Percentiles rank a stretch among this genome's conserved stretches.
These are phyloP conservation scores for Trichoderma sp. DNA, from an alignment of 2,329 filamentous ascomycete species.

Conservation along the genomic window DNA sequence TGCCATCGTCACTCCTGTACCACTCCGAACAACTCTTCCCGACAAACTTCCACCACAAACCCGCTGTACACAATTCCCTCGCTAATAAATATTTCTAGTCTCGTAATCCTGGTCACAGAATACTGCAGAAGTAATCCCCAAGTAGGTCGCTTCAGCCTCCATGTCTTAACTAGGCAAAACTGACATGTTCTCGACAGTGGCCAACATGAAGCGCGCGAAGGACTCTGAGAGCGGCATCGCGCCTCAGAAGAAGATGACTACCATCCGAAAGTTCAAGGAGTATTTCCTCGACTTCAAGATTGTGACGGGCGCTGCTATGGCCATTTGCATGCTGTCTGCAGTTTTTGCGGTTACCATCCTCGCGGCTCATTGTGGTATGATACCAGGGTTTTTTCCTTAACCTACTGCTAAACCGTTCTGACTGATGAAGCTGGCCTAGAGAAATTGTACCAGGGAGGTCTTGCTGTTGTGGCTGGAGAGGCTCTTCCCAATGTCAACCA, in stretches of 20 bases:
- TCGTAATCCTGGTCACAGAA: background rate
- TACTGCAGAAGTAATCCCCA: background rate
- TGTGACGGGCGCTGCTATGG: slow-evolving; percentile 18
- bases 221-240: slow-evolving; percentile 28
- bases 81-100: background rate
- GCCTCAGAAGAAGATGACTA: background rate
- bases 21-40: slow-evolving; percentile 7
- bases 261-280: background rate
- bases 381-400: background rate
- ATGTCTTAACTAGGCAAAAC: background rate
- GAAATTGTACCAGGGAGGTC: background rate
- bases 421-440: slow-evolving; percentile 6
- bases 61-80: background rate
- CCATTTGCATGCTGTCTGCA: slow-evolving; percentile 23
- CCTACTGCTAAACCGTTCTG: background rate
- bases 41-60: background rate
- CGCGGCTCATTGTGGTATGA: slow-evolving; percentile 30
- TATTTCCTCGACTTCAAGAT: slow-evolving; percentile 21
- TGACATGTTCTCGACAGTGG: slow-evolving; percentile 28
- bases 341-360: slow-evolving; percentile 34
- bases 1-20: slow-evolving; percentile 15
- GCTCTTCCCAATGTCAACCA: slow-evolving; percentile 24
- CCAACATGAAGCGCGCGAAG: slow-evolving; percentile 30
- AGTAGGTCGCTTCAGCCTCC: background rate
- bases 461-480: background rate